phyloP scores from a whole-genome alignment of 2,329 filamentous ascomycete species.

The Pyrenochaeta sp. region DNA sequence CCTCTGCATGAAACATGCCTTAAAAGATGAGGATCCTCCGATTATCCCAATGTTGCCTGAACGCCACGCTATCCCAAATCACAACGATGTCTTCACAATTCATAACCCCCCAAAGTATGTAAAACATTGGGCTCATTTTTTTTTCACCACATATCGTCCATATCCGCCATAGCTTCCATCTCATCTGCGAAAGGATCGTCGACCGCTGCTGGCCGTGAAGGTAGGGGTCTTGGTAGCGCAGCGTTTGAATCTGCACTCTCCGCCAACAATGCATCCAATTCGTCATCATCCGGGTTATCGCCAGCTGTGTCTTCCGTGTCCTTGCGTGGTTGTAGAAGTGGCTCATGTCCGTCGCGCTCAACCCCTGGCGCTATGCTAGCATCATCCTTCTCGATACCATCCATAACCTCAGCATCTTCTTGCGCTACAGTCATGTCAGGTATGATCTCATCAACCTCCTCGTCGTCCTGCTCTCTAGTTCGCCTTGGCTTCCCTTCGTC shows the following conservation, averaged over 20 bases:
- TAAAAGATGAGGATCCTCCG: neutral
- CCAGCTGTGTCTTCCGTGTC: constrained; percentile 8
- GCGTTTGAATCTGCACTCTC: constrained; percentile 49
- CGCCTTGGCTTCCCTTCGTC: constrained; percentile 71
- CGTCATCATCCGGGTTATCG: constrained; percentile 59
- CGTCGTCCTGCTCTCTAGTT: constrained; percentile 32
- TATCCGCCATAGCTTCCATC: constrained; percentile 51
- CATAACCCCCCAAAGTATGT: too few relatives aligned
- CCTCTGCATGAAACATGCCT: neutral
- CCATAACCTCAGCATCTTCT: constrained; percentile 15
- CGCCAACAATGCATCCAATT: constrained; percentile 64
- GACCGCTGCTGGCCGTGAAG: constrained; percentile 11
- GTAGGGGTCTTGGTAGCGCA: constrained; percentile 14
- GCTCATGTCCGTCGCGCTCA: neutral
- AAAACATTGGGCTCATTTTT: neutral
- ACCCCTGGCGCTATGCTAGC: constrained; percentile 1
- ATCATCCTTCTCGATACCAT: constrained; percentile 11
- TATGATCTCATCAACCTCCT: constrained; percentile 33
- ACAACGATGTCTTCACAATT: too few relatives aligned
- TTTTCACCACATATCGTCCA: constrained; percentile 47
- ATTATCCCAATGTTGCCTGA: neutral
- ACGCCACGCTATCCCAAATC: neutral
- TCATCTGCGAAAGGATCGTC: constrained; percentile 50
- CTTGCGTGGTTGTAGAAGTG: constrained; percentile 21
- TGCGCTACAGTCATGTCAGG: constrained; percentile 4